A percentile compares a stretch with the other conserved stretches of the same genome.
Evolutionary conservation across 1,139 yeast species (phyloP).

Genomic region (Nakaseomyces glabratus): DNA sequence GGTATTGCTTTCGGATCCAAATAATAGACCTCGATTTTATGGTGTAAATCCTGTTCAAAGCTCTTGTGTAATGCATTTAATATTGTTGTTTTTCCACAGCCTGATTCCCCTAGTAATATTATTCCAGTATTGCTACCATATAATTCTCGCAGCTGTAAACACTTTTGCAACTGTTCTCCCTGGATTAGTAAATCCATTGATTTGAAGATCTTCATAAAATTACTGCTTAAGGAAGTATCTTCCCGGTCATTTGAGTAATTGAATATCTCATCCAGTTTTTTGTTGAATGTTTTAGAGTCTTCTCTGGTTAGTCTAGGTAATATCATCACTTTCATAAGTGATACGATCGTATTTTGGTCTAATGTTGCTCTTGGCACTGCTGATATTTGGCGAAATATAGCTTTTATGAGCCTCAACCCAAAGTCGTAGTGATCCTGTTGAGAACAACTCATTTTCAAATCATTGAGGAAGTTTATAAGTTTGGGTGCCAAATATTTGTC

Average conservation of each 20-base stretch:
- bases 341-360: neutral
- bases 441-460: slow-evolving; percentile 36
- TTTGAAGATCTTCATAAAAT: no score
- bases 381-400: neutral
- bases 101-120: slow-evolving; percentile 72
- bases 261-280: neutral
- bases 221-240: no score
- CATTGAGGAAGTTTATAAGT: slow-evolving; percentile 50
- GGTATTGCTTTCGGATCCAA: slow-evolving; percentile 71
- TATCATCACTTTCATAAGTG: neutral
- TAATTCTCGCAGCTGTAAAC: neutral
- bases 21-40: slow-evolving; percentile 37
- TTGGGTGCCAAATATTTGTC: slow-evolving; percentile 41
- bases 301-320: neutral
- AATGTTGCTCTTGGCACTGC: neutral
- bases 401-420: slow-evolving; percentile 44
- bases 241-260: no score
- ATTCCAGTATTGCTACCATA: slow-evolving; percentile 20
- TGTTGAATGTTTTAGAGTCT: neutral
- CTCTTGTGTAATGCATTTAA: slow-evolving; percentile 45
- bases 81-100: slow-evolving; percentile 61
- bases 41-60: slow-evolving; percentile 33
- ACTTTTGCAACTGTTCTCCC: no score
- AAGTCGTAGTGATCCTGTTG: slow-evolving; percentile 77
- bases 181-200: no score